Base-by-base conservation (phyloP, 2,329 filamentous ascomycete species). In the Fusarium nygamai region DNA sequence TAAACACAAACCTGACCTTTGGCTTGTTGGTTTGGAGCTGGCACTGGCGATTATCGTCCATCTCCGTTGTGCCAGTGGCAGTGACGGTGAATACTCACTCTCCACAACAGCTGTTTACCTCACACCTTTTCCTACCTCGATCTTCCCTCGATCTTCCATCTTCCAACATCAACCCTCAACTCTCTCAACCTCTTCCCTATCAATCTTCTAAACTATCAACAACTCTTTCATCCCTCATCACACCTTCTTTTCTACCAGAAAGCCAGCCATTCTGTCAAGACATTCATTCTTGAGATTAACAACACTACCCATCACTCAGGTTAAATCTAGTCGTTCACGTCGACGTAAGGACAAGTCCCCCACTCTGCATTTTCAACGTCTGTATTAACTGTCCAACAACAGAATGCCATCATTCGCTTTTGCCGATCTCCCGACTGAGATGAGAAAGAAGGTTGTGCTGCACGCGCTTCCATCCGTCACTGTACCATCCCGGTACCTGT, bases 401-500 rank as follows among this genome's bases (percentile, higher is more conserved):
- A 34, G 50, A 53, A 27, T 34, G 46, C 27, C 46, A 0, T 0
- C 27, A 8, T 31, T 48, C 46, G 0, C 27, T 0, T 31, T 48
- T 14, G 3, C 1, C 4, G 14, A 48, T 2, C 27, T 48, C 13
- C 46, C 46, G 0, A 29, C 46, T 13, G 46, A 48, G 27, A 22
- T 31, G 46, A 20, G 27, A 0, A 22, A 22, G 0, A 48, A 48
- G 4, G 2, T 48, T 48, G 27, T 48, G 3, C 14, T 48, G 0
- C 9, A 48, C 3, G 27, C 13, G 0, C 46, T 31, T 2, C 46
- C 46, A 0, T 29, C 0, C 3, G 20, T 48, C 0, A 48, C 27
- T 0, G 48, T 34, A 7, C 48, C 48, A 11, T 14, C 10, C 1
- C 46, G 46, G 4, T 48, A 48, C 20, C 11, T 6, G 1, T 3